Evolutionary conservation across 2,329 filamentous ascomycete species (phyloP).

Genomic region (Calonectria crousiana): DNA sequence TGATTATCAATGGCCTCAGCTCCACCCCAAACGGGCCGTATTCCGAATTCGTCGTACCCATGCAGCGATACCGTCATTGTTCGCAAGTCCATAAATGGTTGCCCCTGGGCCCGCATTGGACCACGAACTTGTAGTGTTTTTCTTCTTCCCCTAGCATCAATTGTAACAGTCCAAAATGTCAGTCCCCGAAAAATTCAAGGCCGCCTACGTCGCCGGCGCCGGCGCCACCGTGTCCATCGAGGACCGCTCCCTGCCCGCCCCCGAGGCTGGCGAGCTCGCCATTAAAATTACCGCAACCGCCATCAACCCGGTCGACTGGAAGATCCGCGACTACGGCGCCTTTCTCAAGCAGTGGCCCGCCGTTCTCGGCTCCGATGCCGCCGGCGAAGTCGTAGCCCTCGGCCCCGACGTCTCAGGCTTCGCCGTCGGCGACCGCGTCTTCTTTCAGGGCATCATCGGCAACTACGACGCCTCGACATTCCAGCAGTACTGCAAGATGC

Average conservation of each 20-base stretch:
- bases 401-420: slow-evolving; percentile 21
- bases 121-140: neutral
- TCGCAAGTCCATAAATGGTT: neutral
- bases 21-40: neutral
- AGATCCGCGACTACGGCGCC: slow-evolving; percentile 47
- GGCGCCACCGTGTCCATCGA: neutral
- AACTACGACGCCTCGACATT: slow-evolving; percentile 48
- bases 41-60: neutral
- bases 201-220: neutral
- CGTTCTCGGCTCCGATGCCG: slow-evolving; percentile 47
- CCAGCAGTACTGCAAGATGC: slow-evolving; percentile 53
- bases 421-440: slow-evolving; percentile 35
- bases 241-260: neutral
- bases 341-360: slow-evolving; percentile 49
- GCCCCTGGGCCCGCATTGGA: neutral
- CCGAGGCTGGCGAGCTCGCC: slow-evolving; percentile 30
- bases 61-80: neutral
- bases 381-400: slow-evolving; percentile 41
- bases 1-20: neutral
- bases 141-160: neutral
- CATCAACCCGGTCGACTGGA: slow-evolving; percentile 47
- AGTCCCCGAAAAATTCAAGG: neutral
- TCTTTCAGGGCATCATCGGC: slow-evolving; percentile 51
- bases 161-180: neutral
- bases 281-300: slow-evolving; percentile 41